These are phyloP conservation scores for Coemansia sp. DNA, from an alignment of 192 early-diverging fungal genomes.

Conservation along the genomic window DNA sequence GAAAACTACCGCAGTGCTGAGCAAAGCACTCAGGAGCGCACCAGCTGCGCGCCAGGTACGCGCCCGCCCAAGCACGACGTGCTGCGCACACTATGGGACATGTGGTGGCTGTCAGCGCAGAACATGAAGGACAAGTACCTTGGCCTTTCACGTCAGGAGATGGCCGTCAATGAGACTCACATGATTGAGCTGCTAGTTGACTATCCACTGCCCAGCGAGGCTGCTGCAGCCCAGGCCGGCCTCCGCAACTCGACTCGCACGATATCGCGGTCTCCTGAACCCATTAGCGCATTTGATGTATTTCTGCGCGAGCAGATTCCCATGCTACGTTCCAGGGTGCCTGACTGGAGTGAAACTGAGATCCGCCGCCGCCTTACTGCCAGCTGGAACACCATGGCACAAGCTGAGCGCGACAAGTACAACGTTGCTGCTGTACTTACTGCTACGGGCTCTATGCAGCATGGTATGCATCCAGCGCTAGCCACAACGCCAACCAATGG, in stretches of 20 bases:
- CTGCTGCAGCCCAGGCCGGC: conserved; percentile 19
- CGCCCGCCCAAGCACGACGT: conserved; percentile 35
- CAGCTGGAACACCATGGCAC: conserved; percentile 47
- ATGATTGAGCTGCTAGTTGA: conserved; percentile 51
- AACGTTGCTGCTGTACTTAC: not conserved
- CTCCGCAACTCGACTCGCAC: conserved; percentile 11
- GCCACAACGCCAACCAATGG: not conserved
- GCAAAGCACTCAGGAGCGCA: conserved; percentile 20
- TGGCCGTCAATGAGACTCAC: conserved; percentile 42
- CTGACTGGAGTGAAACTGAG: conserved; percentile 52
- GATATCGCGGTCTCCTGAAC: conserved; percentile 32
- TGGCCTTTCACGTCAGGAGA: conserved; percentile 43
- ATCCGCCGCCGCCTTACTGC: conserved; percentile 42
- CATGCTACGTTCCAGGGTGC: conserved; percentile 44
- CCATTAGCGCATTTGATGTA: conserved; percentile 21
- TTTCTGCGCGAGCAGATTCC: conserved; percentile 51
- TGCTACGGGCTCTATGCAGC: not conserved
- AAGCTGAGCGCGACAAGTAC: conserved; percentile 43
- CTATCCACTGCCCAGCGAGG: conserved; percentile 45
- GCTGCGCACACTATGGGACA: conserved; percentile 44
- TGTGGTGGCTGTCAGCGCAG: conserved; percentile 51
- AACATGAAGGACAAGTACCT: conserved; percentile 48
- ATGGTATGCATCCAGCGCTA: not conserved
- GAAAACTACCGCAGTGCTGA: conserved; percentile 26
- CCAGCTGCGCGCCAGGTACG: conserved; percentile 1